These are phyloP conservation scores for Eragrostis nindensis DNA, from an alignment of 176 grass and related monocot species.

Conservation along the genomic window DNA sequence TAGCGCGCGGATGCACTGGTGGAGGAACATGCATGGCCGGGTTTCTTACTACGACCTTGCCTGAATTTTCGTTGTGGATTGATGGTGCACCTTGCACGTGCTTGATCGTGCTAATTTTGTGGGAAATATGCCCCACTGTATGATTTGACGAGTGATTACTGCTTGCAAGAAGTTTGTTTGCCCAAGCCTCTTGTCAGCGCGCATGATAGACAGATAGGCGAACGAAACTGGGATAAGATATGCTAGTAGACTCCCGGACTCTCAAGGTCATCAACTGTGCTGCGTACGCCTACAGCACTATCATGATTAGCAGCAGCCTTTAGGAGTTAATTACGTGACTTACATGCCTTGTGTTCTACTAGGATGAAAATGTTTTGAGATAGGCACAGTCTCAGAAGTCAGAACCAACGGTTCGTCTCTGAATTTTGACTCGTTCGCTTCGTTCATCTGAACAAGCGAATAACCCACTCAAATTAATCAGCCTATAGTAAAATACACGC, in stretches of 20 bases:
- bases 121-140: not conserved
- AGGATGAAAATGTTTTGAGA: not conserved
- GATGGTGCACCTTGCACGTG: not conserved
- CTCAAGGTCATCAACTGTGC: too few species aligned
- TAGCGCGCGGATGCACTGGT: not conserved
- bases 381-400: not conserved
- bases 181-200: not conserved
- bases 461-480: too few species aligned
- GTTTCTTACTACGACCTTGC: not conserved
- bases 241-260: not conserved
- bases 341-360: not conserved
- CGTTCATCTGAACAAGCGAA: not conserved
- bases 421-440: not conserved
- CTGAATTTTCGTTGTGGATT: too few species aligned
- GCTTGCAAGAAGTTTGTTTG: not conserved
- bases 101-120: not conserved
- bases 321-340: not conserved
- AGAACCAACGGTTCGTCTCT: not conserved
- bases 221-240: not conserved
- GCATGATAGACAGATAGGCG: not conserved
- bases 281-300: not conserved
- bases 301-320: not conserved
- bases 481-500: too few species aligned
- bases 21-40: not conserved
- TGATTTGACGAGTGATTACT: not conserved